Conservation (phyloP, 371 early-diverging fungal species). For the Mortierella sp. region DNA sequence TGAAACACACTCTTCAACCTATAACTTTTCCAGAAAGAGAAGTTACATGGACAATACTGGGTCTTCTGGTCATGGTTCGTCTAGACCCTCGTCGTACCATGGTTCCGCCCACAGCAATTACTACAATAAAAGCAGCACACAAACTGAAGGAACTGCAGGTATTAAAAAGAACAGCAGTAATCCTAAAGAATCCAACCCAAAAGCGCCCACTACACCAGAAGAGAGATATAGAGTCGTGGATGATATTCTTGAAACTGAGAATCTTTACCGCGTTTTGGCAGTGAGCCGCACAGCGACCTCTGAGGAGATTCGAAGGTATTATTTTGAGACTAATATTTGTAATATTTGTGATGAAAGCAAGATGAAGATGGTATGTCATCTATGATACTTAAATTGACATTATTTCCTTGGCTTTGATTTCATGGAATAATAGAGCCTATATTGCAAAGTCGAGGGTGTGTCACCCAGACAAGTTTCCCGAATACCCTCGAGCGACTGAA, state of each 20-base stretch:
- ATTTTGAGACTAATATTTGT: too few relatives aligned
- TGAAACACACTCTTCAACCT: constrained; percentile 17
- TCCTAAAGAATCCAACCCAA: constrained; percentile 15
- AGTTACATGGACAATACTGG: constrained; percentile 7
- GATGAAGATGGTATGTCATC: not conserved
- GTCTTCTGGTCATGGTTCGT: not conserved
- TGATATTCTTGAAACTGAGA: constrained; percentile 52
- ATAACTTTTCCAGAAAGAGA: constrained; percentile 41
- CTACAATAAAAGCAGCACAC: constrained; percentile 5
- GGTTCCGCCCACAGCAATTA: not conserved
- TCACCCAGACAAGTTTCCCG: constrained; percentile 63
- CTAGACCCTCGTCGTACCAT: constrained; percentile 2
- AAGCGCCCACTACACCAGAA: constrained; percentile 40
- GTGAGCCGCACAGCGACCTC: constrained; percentile 48
- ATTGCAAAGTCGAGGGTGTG: constrained; percentile 58
- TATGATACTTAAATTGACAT: not conserved
- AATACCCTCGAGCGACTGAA: constrained; percentile 59
- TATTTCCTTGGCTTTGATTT: not conserved
- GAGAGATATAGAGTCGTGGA: constrained; percentile 53
- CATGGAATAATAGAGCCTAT: constrained; percentile 33
- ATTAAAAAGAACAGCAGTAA: constrained; percentile 8
- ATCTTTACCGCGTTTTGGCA: constrained; percentile 48
- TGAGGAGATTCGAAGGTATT: constrained; percentile 54
- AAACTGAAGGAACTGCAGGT: not conserved
- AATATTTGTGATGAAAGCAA: too few relatives aligned